These are phyloP conservation scores for Tilletia walkeri DNA, from an alignment of 1,284 basidiomycete genomes.

Conservation along the genomic window DNA sequence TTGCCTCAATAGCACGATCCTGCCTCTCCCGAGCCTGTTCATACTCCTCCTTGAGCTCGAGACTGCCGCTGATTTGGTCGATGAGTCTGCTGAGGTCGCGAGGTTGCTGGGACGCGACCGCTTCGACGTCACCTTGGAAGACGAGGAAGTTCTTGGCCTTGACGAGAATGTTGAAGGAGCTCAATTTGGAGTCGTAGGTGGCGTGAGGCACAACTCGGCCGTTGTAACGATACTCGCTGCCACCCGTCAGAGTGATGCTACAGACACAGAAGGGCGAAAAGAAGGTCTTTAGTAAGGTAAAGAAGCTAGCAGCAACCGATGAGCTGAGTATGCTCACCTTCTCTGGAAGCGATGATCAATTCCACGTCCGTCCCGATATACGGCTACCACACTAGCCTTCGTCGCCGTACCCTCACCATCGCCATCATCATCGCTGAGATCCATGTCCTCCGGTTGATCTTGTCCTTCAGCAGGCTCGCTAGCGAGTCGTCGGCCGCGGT, in stretches of 20 bases:
- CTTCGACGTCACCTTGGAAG: constrained; percentile 95
- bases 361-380: constrained; percentile 73
- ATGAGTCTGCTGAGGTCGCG: constrained; percentile 85
- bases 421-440: constrained; percentile 61
- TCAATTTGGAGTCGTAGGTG: constrained; percentile 46
- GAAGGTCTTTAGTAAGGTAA: background rate
- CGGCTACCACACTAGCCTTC: constrained; percentile 90
- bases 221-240: constrained; percentile 61
- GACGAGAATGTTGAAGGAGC: constrained; percentile 78
- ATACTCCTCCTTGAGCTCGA: constrained; percentile 84
- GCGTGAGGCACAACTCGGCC: constrained; percentile 38
- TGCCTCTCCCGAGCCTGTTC: constrained; percentile 82
- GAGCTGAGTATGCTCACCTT: constrained; percentile 65
- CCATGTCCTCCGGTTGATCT: constrained; percentile 57
- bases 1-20: constrained; percentile 85
- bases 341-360: constrained; percentile 87
- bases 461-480: constrained; percentile 57
- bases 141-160: constrained; percentile 99
- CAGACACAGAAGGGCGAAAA: background rate
- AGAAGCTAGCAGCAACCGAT: background rate
- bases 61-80: constrained; percentile 75
- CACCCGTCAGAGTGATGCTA: constrained; percentile 80
- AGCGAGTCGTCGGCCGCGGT: constrained; percentile 65
- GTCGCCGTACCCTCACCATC: constrained; percentile 76
- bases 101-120: constrained; percentile 90